These are phyloP conservation scores for Metarhizium sp. DNA, from an alignment of 2,329 filamentous ascomycete species.

Conservation along the genomic window DNA sequence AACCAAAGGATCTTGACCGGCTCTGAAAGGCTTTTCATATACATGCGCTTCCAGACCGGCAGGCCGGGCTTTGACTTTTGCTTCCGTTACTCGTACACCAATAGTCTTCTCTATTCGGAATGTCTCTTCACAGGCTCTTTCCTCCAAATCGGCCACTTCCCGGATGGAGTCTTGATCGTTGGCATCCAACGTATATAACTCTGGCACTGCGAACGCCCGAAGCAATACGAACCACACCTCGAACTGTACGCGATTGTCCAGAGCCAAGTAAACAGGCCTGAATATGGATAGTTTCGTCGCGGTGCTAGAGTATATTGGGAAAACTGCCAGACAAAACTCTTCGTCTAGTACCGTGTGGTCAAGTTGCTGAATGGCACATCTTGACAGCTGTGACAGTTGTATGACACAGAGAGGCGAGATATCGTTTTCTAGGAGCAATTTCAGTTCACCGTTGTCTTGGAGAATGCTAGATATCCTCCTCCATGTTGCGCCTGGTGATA, in stretches of 20 bases:
- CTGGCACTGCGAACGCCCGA: conserved; percentile 83
- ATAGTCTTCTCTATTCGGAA: conserved; percentile 56
- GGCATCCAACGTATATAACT: conserved; percentile 63
- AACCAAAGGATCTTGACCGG: conserved; percentile 33
- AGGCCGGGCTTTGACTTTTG: conserved; percentile 41
- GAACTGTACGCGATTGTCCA: conserved; percentile 83
- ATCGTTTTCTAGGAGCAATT: conserved; percentile 80
- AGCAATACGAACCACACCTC: conserved; percentile 96
- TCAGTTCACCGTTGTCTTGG: conserved; percentile 90
- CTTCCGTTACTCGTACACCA: conserved; percentile 49
- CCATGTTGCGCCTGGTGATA: conserved; percentile 57
- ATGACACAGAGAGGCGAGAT: conserved; percentile 72
- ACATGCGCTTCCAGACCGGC: conserved; percentile 12
- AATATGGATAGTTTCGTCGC: conserved; percentile 66
- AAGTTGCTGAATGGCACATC: conserved; percentile 82
- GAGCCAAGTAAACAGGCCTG: conserved; percentile 78
- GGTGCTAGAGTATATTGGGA: conserved; percentile 78
- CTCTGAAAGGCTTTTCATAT: conserved; percentile 12
- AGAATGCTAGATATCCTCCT: conserved; percentile 84
- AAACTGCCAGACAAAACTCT: conserved; percentile 90
- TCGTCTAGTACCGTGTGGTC: conserved; percentile 86
- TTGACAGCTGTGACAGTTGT: conserved; percentile 78
- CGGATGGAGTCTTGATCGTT: conserved; percentile 31
- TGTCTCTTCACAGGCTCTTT: conserved; percentile 34
- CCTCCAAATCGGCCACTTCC: conserved; percentile 29